Base-by-base conservation (phyloP, 768 basidiomycete species). In the Rhodotorula toruloides region DNA sequence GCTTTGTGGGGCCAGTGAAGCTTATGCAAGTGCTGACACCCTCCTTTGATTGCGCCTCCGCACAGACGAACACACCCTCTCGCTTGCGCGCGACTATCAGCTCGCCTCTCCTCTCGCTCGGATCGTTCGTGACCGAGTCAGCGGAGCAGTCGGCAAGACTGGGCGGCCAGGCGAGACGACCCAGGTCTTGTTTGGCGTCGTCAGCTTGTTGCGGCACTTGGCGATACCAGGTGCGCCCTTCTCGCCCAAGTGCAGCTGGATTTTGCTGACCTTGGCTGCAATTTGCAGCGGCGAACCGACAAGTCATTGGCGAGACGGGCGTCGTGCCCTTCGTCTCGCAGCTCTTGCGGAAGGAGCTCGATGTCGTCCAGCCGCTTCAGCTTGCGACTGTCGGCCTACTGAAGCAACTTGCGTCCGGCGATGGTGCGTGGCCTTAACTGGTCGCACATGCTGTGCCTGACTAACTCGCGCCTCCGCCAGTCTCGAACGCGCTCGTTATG, bases 341-440 rank as follows among this genome's bases (percentile, higher is more conserved):
- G 83, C 8, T 81, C 89, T 25, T 94, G 85, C 85, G 83, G 82
- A 50, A 82, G 84, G 65, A 83, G 67, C 78, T 83, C n/a, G 90
- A 94, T 76, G 85, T 91, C 82, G 86, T 87, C 11, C 87, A 91
- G 60, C 83, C 89, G 31, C 85, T 97, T 2, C 94, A 98, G 77
- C 81, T 91, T 11, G 86, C 86, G 54, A 90, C 89, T 0, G 88
- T 97, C 56, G 91, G 91, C 2, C 83, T 91, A 13, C 84, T 87
- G 25, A 99, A 97, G 77, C 90, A 94, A 76, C 81, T 98, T 60
- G 91, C 89, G 75, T 85, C 83, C 70, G 83, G 83, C 43, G 86
- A 84, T 74, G 10, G 70, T 67, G 80, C 90, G 85, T 77, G 21
- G 19, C 2, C 17, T n/a, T 19, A n/a, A 44, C n/a, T 40, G 29